Percentiles rank a stretch among this genome's conserved stretches.
phyloP scores from a whole-genome alignment of 805 yeast species.

The Clavispora santaluciae region DNA sequence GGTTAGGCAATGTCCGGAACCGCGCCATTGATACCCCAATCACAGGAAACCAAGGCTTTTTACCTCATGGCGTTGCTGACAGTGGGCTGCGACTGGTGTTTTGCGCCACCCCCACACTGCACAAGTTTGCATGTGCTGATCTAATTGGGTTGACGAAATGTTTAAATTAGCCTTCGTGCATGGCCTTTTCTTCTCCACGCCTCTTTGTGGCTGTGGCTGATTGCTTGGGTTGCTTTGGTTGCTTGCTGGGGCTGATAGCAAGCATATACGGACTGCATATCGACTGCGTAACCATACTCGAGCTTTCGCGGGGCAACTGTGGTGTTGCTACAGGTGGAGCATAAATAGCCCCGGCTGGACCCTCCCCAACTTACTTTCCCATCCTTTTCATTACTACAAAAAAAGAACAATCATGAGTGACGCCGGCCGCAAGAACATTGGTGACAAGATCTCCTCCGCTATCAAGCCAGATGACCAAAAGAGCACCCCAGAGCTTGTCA shows the following conservation, averaged over 20 bases:
- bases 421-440: slow-evolving; percentile 39
- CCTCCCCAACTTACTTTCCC: background rate
- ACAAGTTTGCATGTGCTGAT: no score
- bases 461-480: slow-evolving; percentile 41
- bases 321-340: background rate
- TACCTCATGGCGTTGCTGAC: no score
- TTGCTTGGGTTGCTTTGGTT: background rate
- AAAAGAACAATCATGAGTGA: slow-evolving; percentile 30
- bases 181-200: no score
- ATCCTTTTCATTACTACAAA: background rate
- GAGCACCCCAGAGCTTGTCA: slow-evolving; percentile 31
- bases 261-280: background rate
- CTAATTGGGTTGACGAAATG: no score
- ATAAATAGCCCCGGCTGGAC: background rate
- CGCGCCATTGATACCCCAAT: no score
- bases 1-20: background rate
- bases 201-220: no score
- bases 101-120: no score
- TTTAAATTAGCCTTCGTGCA: no score
- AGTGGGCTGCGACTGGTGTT: no score
- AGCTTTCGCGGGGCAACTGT: background rate
- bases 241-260: background rate
- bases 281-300: background rate
- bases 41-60: no score
- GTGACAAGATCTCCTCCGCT: slow-evolving; percentile 34